Conservation (phyloP, 1,284 basidiomycete species). For the Cronartium quercuum region DNA sequence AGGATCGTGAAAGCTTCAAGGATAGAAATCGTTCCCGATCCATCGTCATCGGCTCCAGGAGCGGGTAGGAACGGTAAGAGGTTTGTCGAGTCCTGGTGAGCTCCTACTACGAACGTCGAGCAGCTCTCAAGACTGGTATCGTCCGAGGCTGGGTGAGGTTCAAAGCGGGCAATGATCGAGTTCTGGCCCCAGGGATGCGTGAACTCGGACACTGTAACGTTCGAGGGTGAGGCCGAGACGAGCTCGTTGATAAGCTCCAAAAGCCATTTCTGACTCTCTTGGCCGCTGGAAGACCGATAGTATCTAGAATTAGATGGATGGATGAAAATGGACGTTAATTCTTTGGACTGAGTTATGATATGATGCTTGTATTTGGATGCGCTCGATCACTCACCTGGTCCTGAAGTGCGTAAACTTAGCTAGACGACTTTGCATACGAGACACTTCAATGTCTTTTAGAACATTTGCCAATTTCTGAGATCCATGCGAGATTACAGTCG, state of each 20-base stretch:
- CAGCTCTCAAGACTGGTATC: conserved; percentile 40
- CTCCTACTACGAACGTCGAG: conserved; percentile 49
- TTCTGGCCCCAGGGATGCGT: conserved; percentile 86
- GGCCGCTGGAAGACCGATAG: conserved; percentile 63
- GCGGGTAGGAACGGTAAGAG: conserved; percentile 70
- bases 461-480: conserved; percentile 10
- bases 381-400: conserved; percentile 47
- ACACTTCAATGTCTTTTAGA: not conserved
- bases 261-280: conserved; percentile 71
- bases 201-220: conserved; percentile 71
- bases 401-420: conserved; percentile 17
- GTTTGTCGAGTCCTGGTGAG: conserved; percentile 51
- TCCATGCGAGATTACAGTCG: conserved; percentile 39
- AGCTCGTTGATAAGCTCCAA: conserved; percentile 65
- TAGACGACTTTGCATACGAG: conserved; percentile 13
- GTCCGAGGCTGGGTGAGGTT: conserved; percentile 41
- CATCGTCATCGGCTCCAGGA: conserved; percentile 73
- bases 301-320: conserved; percentile 44
- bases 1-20: conserved; percentile 81
- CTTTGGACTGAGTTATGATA: conserved; percentile 45
- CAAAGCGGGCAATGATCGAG: conserved; percentile 65
- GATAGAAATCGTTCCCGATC: conserved; percentile 83
- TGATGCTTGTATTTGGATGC: conserved; percentile 52
- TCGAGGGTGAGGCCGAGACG: conserved; percentile 49
- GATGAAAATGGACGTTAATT: too few relatives aligned